These are phyloP conservation scores for Pelargonium myrrhifolium DNA, from an alignment of 441 rosid species.

Conservation along the genomic window DNA sequence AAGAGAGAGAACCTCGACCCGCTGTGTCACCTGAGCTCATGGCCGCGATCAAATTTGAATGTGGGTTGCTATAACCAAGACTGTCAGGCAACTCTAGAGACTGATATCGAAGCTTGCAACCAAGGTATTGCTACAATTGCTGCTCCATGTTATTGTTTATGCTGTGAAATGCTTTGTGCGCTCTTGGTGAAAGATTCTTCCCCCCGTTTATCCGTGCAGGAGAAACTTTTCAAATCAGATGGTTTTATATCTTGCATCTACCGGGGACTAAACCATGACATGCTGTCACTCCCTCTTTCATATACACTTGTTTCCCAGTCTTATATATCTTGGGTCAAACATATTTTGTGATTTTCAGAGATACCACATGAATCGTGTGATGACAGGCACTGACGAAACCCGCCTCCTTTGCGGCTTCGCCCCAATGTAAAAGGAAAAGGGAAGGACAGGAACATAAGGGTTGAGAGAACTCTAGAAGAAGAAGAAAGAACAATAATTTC, in stretches of 20 bases:
- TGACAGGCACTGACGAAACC: too few species aligned
- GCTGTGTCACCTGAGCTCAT: constrained; percentile 67
- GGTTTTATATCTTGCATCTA: constrained; percentile 1
- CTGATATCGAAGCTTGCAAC: constrained; percentile 9
- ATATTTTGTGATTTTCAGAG: neutral
- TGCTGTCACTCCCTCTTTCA: neutral
- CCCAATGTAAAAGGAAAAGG: too few species aligned
- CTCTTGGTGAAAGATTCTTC: neutral
- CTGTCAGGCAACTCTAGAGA: constrained; percentile 11
- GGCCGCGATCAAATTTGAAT: constrained; percentile 74
- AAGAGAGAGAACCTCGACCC: constrained; percentile 22
- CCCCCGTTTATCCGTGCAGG: neutral
- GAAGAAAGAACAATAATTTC: too few species aligned
- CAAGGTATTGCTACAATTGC: constrained; percentile 9
- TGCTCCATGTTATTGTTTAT: neutral
- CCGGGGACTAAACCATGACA: neutral
- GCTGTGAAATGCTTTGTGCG: neutral
- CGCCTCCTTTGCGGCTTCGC: too few species aligned
- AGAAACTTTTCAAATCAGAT: neutral
- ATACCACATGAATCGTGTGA: too few species aligned
- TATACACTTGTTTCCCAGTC: constrained; percentile 8
- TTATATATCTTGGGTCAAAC: too few species aligned
- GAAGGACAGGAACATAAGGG: too few species aligned
- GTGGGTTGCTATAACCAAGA: constrained; percentile 41
- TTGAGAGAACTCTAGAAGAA: too few species aligned